Base-by-base conservation (phyloP, 495 filamentous ascomycete genomes). In the Lentithecium fluviatile region DNA sequence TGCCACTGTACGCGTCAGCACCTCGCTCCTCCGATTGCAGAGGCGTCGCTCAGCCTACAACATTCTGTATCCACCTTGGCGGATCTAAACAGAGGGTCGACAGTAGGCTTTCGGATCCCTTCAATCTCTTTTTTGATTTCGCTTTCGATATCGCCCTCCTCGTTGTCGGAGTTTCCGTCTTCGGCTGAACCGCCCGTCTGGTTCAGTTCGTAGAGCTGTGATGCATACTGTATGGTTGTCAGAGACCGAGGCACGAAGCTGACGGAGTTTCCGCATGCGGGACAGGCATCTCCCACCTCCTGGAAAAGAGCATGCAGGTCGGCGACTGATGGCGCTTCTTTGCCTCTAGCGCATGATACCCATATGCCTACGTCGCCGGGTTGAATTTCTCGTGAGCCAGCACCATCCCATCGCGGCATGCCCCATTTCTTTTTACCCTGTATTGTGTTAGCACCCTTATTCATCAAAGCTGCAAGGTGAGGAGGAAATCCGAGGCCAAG, bases 281-380 rank as follows among this genome's bases (percentile, higher is more conserved):
- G n/a, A n/a, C n/a, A n/a, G 25, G 45, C 34, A 46, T 26, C 32
- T 25, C 71, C 64, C 70, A 91, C 90, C 78, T 94, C 82, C 17
- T 86, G 81, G 69, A 96, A 89, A 32, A 97, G 71, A 70, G 85
- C 79, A 24, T 79, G 74, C 43, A 90, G 72, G 69, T 98, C 94
- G 36, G 76, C 78, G 1, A 88, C 80, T 19, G 89, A 90, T 75
- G 86, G 91, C 20, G 75, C 76, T 76, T 98, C 93, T 73, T 82
- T 87, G 51, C 83, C 84, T 72, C 85, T 85, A 32, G 91, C 86
- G 69, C 91, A 97, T 1, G 95, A 96, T 24, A 87, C 83, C 82
- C 93, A 97, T 26, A 97, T 88, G 11, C 94, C 94, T 45, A 80
- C 77, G 71, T 94, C 90, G 15, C 94, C 94, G 23, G 84, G 77